Evolutionary conservation across 805 yeast species (phyloP).

Genomic region (Candida cerambycidarum): DNA sequence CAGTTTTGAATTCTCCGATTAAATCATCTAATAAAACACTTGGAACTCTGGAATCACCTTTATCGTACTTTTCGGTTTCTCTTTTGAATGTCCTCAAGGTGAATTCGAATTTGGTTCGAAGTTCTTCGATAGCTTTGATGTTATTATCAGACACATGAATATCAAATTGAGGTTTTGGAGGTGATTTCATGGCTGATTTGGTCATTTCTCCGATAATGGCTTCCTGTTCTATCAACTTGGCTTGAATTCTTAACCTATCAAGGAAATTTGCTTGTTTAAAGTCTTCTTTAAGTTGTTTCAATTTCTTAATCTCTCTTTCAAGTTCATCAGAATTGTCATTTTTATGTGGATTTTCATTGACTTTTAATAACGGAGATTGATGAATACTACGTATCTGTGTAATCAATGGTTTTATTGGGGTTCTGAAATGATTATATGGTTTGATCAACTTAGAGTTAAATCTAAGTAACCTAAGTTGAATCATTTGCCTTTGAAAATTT

Average conservation of each 20-base stretch:
- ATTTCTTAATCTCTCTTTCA: conserved; percentile 22
- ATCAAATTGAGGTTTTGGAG: conserved; percentile 7
- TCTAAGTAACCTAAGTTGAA: conserved; percentile 2
- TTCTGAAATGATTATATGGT: background rate
- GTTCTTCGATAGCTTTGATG: conserved; percentile 13
- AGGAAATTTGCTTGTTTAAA: conserved; percentile 24
- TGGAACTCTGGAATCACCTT: conserved; percentile 16
- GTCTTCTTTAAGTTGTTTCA: conserved; percentile 23
- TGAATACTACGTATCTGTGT: background rate
- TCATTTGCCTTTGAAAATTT: conserved; percentile 9
- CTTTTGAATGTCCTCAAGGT: conserved; percentile 25
- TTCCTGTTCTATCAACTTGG: conserved; percentile 24
- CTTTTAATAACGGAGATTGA: background rate
- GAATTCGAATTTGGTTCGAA: conserved; percentile 14
- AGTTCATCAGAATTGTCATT: conserved; percentile 13
- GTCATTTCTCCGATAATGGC: conserved; percentile 18
- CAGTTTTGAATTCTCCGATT: conserved; percentile 19
- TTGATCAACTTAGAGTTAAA: conserved; percentile 1
- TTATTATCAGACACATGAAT: conserved; percentile 9
- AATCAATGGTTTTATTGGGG: background rate
- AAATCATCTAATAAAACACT: conserved; percentile 22
- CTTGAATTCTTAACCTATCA: conserved; percentile 22
- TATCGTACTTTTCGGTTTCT: conserved; percentile 21
- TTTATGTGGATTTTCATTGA: background rate
- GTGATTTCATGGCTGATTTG: conserved; percentile 16